Evolutionary conservation across 192 early-diverging fungal species (phyloP).

Genomic region (Tieghemiomyces parasiticus): DNA sequence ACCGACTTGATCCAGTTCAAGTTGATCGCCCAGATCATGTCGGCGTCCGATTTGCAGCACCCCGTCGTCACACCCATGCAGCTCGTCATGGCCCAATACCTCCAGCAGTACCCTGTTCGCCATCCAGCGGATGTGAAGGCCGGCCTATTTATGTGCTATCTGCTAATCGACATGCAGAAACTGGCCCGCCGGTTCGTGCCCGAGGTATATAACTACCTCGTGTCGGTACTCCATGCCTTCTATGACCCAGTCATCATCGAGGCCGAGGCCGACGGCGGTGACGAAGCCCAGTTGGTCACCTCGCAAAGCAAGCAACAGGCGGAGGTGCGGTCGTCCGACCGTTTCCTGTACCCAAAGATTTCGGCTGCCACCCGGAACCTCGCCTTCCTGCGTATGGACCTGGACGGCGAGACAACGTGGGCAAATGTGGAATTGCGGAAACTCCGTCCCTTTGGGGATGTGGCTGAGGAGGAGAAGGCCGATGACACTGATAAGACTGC

Average conservation of each 20-base stretch:
- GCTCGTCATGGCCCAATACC: slow-evolving; percentile 61
- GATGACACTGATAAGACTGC: not conserved
- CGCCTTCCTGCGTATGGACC: not conserved
- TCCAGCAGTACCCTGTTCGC: slow-evolving; percentile 44
- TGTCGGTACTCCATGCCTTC: not conserved
- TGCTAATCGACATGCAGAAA: slow-evolving; percentile 46
- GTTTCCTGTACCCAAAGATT: no score
- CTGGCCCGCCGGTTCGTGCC: slow-evolving; percentile 61
- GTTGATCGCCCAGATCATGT: slow-evolving; percentile 61
- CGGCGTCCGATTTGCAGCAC: slow-evolving; percentile 86
- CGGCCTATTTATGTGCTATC: slow-evolving; percentile 65
- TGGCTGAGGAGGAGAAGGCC: not conserved
- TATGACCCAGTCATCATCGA: not conserved
- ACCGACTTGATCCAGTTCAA: slow-evolving; percentile 52
- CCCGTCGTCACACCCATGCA: slow-evolving; percentile 72
- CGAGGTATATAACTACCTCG: slow-evolving; percentile 50
- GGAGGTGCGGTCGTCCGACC: no score
- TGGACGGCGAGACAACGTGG: not conserved
- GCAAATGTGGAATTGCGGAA: not conserved
- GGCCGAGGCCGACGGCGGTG: not conserved
- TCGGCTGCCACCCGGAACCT: not conserved
- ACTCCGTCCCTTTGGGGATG: not conserved
- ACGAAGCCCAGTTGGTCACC: no score
- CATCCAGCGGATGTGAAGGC: slow-evolving; percentile 41
- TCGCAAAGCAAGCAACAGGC: no score